These are phyloP conservation scores for Pythium diclinum DNA, from an alignment of 352 stramenopile genomes.

Conservation along the genomic window DNA sequence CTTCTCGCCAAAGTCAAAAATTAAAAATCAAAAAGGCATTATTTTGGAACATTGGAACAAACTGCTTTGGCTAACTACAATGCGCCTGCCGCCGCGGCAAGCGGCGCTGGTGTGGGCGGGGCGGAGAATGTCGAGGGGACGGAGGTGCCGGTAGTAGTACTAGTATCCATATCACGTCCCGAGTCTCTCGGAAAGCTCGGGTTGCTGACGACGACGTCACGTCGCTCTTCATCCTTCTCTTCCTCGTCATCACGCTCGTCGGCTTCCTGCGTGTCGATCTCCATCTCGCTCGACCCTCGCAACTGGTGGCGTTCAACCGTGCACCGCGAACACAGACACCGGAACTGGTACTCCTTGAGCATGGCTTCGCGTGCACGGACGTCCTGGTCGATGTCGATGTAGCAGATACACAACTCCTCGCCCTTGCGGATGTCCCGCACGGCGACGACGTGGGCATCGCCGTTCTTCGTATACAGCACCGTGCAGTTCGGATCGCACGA, in stretches of 20 bases:
- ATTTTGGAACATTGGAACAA: no score
- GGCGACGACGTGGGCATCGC: conserved; percentile 32
- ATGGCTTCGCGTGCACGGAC: conserved; percentile 63
- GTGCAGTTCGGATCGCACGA: conserved; percentile 74
- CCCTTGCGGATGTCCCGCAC: conserved; percentile 53
- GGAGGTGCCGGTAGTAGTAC: no score
- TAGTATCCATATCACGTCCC: no score
- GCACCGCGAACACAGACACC: conserved; percentile 66
- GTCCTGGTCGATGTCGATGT: conserved; percentile 88
- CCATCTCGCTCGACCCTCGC: conserved; percentile 6
- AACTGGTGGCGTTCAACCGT: conserved; percentile 37
- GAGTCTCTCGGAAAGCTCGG: no score
- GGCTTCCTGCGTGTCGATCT: not conserved
- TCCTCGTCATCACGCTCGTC: no score
- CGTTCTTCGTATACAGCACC: conserved; percentile 49
- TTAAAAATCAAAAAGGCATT: not conserved
- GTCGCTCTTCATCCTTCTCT: no score
- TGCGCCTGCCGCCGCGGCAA: no score
- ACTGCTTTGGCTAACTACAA: no score
- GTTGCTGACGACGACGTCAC: no score
- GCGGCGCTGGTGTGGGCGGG: no score
- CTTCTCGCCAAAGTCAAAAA: no score
- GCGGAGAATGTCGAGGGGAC: no score
- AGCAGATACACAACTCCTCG: conserved; percentile 95
- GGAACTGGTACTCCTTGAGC: conserved; percentile 81